Conservation (phyloP, 495 filamentous ascomycete genomes). For the Parmelia sp. region DNA sequence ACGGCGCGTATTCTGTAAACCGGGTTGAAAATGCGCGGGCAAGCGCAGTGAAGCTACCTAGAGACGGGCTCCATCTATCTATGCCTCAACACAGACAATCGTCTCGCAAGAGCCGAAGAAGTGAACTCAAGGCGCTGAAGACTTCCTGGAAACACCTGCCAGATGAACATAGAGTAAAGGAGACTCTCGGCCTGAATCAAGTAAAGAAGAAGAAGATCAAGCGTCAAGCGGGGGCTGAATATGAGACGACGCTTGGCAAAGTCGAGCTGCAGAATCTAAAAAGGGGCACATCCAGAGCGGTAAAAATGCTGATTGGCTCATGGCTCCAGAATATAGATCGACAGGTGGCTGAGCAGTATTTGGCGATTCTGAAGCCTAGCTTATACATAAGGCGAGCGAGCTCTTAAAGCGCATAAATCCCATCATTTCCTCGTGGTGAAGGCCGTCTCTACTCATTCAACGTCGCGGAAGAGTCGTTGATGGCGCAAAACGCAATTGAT, state of each 20-base stretch:
- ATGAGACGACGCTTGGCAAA: not conserved
- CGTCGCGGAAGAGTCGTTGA: not conserved
- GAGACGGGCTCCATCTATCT: not conserved
- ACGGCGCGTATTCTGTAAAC: not conserved
- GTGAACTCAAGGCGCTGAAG: not conserved
- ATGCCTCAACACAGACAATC: not conserved
- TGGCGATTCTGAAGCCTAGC: not conserved
- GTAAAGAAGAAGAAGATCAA: not conserved
- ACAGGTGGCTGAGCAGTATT: not conserved
- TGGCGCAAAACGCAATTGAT: not conserved
- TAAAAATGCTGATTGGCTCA: constrained; percentile 4
- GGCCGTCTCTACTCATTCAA: too few species aligned
- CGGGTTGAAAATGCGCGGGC: not conserved
- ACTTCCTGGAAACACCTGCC: not conserved
- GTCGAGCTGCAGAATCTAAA: not conserved
- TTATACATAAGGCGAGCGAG: not conserved
- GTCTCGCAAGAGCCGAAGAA: not conserved
- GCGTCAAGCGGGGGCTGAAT: not conserved
- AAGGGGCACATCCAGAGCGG: not conserved
- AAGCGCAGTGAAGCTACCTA: not conserved
- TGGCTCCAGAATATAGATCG: constrained; percentile 6
- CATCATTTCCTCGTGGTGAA: too few species aligned
- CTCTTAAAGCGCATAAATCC: not conserved
- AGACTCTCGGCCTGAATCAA: not conserved
- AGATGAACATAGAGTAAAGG: not conserved